Evolutionary conservation across 495 filamentous ascomycete genomes (phyloP).

Genomic region (Hyaloscypha bicolor): DNA sequence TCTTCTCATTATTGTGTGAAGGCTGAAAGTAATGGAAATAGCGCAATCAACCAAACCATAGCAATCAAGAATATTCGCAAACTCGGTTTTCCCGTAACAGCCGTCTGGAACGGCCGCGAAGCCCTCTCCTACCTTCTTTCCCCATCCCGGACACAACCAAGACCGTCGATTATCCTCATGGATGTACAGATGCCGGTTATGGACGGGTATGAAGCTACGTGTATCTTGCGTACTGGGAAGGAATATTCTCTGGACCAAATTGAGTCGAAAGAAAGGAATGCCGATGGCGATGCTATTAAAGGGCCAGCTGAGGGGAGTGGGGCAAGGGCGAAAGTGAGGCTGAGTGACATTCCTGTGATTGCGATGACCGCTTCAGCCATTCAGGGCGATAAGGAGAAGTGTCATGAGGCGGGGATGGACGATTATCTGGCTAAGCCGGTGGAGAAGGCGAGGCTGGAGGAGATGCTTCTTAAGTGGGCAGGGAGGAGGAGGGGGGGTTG

Average conservation of each 20-base stretch:
- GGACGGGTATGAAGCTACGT: constrained; percentile 76
- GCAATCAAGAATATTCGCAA: constrained; percentile 72
- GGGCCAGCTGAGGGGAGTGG: neutral
- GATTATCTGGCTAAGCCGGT: constrained; percentile 84
- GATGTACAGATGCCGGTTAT: constrained; percentile 85
- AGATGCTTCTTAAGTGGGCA: constrained; percentile 65
- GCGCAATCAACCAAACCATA: constrained; percentile 73
- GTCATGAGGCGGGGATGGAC: constrained; percentile 74
- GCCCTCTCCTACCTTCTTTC: constrained; percentile 64
- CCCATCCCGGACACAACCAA: constrained; percentile 40
- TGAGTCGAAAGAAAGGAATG: constrained; percentile 41
- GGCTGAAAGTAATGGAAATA: constrained; percentile 23
- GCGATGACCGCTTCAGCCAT: constrained; percentile 83
- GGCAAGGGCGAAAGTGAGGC: neutral
- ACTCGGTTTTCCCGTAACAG: constrained; percentile 67
- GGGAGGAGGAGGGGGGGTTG: constrained; percentile 19
- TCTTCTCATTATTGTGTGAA: neutral
- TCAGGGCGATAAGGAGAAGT: constrained; percentile 78
- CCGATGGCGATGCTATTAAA: constrained; percentile 5
- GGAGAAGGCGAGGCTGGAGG: constrained; percentile 63
- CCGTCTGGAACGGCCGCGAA: constrained; percentile 73
- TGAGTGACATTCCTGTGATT: constrained; percentile 63
- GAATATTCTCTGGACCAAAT: constrained; percentile 41
- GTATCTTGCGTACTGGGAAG: constrained; percentile 59
- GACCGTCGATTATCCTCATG: constrained; percentile 78